A percentile compares a stretch with the other conserved stretches of the same genome.
These are phyloP conservation scores for Tolypocladium endophyticum DNA, from an alignment of 2,329 filamentous ascomycete genomes.

Conservation along the genomic window DNA sequence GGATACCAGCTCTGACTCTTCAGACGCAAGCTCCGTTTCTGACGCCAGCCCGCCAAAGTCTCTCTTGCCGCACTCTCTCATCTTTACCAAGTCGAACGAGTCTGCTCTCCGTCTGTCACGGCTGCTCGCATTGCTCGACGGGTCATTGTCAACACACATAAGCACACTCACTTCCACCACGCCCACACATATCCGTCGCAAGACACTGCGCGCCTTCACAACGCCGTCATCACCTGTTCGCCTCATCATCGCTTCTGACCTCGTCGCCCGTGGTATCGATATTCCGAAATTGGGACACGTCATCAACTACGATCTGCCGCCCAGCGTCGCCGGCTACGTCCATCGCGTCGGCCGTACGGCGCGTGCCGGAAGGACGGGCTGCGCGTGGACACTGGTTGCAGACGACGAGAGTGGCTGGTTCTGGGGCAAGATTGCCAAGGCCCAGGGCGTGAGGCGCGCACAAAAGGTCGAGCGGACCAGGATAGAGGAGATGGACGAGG, in stretches of 20 bases:
- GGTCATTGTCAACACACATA: slow-evolving; percentile 43
- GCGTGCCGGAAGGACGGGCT: slow-evolving; percentile 62
- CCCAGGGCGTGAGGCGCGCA: slow-evolving; percentile 35
- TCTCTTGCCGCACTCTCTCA: slow-evolving; percentile 44
- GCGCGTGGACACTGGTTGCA: slow-evolving; percentile 78
- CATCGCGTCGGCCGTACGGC: slow-evolving; percentile 90
- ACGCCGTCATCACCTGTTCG: slow-evolving; percentile 55
- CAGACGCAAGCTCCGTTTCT: slow-evolving; percentile 24
- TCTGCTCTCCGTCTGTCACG: slow-evolving; percentile 77
- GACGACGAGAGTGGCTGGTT: slow-evolving; percentile 86
- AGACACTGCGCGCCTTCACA: slow-evolving; percentile 57
- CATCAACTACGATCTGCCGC: slow-evolving; percentile 86
- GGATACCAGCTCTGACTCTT: slow-evolving; percentile 17
- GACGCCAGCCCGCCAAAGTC: slow-evolving; percentile 11
- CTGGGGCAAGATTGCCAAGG: slow-evolving; percentile 66
- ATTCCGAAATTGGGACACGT: slow-evolving; percentile 71
- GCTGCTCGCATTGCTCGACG: slow-evolving; percentile 59
- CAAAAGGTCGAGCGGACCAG: slow-evolving; percentile 36
- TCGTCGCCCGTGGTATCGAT: slow-evolving; percentile 87
- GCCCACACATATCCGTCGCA: slow-evolving; percentile 58
- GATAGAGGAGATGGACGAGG: slow-evolving; percentile 36
- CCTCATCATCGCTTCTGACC: slow-evolving; percentile 81
- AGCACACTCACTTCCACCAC: slow-evolving; percentile 70
- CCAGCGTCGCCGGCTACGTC: slow-evolving; percentile 71
- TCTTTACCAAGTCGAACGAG: slow-evolving; percentile 90